Evolutionary conservation across 495 filamentous ascomycete genomes (phyloP).

Genomic region (Opeltia flavorubescens): DNA sequence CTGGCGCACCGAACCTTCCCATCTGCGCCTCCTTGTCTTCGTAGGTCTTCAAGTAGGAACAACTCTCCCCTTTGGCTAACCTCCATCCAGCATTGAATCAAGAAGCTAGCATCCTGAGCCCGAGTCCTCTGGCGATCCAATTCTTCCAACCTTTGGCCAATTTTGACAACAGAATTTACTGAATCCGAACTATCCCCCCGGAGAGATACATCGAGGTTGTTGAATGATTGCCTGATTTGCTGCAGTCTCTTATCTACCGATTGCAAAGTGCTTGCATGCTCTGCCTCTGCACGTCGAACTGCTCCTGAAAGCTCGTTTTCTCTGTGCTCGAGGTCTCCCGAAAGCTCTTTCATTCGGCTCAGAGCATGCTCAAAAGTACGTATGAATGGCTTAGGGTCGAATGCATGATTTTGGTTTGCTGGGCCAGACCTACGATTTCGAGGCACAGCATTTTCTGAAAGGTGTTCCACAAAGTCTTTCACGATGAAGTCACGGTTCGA

Average conservation of each 20-base stretch:
- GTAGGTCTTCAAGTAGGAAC: conserved; percentile 64
- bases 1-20: conserved; percentile 80
- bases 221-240: conserved; percentile 78
- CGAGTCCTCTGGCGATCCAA: conserved; percentile 81
- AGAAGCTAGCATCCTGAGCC: conserved; percentile 82
- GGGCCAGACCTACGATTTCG: conserved; percentile 57
- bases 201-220: conserved; percentile 69
- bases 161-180: conserved; percentile 81
- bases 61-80: conserved; percentile 76
- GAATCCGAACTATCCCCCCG: conserved; percentile 49
- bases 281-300: conserved; percentile 79
- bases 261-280: conserved; percentile 80
- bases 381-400: conserved; percentile 96
- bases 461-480: conserved; percentile 87
- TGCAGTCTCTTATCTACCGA: conserved; percentile 77
- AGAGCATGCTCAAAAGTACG: conserved; percentile 86
- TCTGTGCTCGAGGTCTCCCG: conserved; percentile 67
- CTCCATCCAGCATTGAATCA: conserved; percentile 92
- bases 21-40: conserved; percentile 63
- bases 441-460: conserved; percentile 73
- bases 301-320: conserved; percentile 85
- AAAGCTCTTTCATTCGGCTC: conserved; percentile 60
- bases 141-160: conserved; percentile 84
- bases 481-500: conserved; percentile 84
- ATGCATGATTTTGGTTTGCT: conserved; percentile 45